Conservation (phyloP, 345 rosid genomes). For the Xanthoceras sorbifolium region DNA sequence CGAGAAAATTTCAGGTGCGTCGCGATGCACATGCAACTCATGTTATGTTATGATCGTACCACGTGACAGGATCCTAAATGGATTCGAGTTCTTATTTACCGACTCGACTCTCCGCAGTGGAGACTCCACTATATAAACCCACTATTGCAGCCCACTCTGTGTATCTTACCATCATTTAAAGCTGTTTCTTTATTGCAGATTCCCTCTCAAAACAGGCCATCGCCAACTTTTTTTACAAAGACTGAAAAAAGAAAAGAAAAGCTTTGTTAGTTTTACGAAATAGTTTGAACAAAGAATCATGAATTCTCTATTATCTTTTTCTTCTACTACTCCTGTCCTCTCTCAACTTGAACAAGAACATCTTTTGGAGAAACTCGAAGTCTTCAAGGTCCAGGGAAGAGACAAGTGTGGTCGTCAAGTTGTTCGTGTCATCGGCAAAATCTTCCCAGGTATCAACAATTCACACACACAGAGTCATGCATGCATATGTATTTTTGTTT, state of each 20-base stretch:
- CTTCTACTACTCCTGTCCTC: neutral
- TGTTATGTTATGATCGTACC: neutral
- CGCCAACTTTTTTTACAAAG: neutral
- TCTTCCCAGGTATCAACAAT: constrained; percentile 16
- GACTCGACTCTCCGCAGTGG: too few species aligned
- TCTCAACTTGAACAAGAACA: constrained; percentile 32
- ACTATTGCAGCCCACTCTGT: neutral
- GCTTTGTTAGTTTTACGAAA: neutral
- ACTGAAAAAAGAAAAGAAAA: neutral
- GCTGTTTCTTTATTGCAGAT: neutral
- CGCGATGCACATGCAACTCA: too few species aligned
- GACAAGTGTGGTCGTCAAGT: constrained; percentile 38
- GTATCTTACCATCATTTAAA: neutral
- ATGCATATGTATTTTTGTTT: neutral
- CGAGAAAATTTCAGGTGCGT: too few species aligned
- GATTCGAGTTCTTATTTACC: too few species aligned
- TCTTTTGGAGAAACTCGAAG: constrained; percentile 34
- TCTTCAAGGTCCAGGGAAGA: constrained; percentile 43
- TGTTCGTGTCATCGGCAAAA: constrained; percentile 30
- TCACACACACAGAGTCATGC: neutral
- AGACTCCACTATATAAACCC: neutral
- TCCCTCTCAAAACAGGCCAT: constrained; percentile 14
- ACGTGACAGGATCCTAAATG: too few species aligned
- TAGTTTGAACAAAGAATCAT: neutral
- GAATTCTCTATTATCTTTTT: neutral